Evolutionary conservation across 805 yeast species (phyloP).

Genomic region (Kluyveromyces lactis): DNA sequence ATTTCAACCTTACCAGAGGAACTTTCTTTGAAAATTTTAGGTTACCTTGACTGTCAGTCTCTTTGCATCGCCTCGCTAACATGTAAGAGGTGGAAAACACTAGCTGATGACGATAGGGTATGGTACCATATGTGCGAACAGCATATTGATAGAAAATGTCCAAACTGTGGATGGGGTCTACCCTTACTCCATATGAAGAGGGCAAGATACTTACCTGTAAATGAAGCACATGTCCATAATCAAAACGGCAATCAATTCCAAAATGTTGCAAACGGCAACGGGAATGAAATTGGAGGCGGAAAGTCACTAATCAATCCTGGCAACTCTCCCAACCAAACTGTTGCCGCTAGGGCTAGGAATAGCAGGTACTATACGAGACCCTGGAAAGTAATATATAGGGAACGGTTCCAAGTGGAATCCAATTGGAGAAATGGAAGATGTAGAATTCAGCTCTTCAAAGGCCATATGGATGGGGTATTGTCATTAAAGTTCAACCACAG

Average conservation of each 20-base stretch:
- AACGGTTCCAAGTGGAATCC: constrained; percentile 81
- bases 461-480: constrained; percentile 85
- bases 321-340: background rate
- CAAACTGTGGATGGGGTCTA: constrained; percentile 98
- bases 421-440: constrained; percentile 89
- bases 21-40: constrained; percentile 71
- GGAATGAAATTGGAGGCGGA: too few species aligned
- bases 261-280: background rate
- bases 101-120: constrained; percentile 94
- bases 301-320: background rate
- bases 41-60: constrained; percentile 89
- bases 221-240: constrained; percentile 1
- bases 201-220: constrained; percentile 33
- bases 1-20: constrained; percentile 80
- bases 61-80: constrained; percentile 92
- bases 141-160: constrained; percentile 95
- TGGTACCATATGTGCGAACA: constrained; percentile 99
- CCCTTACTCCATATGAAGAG: constrained; percentile 87
- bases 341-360: background rate
- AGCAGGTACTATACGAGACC: constrained; percentile 51
- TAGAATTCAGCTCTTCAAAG: constrained; percentile 54
- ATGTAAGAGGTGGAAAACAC: constrained; percentile 70
- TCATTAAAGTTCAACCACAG: constrained; percentile 79
- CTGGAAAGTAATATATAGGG: constrained; percentile 92
- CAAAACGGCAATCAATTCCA: background rate